Evolutionary conservation across 2,329 filamentous ascomycete species (phyloP).

Genomic region (Eutypella sp.): DNA sequence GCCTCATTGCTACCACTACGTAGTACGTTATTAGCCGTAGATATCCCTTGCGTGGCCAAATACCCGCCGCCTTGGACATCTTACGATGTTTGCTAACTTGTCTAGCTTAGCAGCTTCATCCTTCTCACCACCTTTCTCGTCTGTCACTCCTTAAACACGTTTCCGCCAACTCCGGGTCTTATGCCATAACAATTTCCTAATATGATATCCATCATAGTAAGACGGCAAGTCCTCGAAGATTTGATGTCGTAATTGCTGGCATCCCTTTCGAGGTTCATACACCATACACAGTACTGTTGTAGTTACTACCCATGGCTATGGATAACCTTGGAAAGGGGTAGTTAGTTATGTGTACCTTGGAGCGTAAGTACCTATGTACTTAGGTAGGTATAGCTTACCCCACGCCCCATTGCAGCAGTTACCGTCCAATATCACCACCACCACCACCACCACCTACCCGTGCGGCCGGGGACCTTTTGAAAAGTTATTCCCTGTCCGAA

Average conservation of each 20-base stretch:
- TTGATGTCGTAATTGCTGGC: no score
- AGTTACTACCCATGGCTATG: no score
- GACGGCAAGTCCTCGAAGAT: no score
- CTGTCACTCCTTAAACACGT: neutral
- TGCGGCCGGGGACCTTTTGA: neutral
- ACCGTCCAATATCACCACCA: neutral
- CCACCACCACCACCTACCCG: neutral
- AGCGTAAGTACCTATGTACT: neutral
- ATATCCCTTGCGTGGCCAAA: no score
- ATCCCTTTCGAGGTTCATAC: no score
- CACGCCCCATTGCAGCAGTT: neutral
- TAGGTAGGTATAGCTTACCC: neutral
- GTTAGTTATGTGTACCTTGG: no score
- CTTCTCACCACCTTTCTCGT: neutral
- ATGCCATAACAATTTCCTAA: neutral
- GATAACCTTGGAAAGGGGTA: no score
- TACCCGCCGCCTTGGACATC: no score
- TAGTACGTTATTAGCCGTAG: no score
- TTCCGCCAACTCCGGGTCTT: neutral
- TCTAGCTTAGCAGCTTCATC: neutral
- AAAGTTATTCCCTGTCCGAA: neutral
- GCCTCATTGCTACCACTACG: no score
- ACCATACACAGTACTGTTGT: no score
- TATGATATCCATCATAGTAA: neutral
- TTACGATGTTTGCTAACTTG: no score